phyloP scores from a whole-genome alignment of 352 stramenopile genomes.

The Phytophthora rubi region DNA sequence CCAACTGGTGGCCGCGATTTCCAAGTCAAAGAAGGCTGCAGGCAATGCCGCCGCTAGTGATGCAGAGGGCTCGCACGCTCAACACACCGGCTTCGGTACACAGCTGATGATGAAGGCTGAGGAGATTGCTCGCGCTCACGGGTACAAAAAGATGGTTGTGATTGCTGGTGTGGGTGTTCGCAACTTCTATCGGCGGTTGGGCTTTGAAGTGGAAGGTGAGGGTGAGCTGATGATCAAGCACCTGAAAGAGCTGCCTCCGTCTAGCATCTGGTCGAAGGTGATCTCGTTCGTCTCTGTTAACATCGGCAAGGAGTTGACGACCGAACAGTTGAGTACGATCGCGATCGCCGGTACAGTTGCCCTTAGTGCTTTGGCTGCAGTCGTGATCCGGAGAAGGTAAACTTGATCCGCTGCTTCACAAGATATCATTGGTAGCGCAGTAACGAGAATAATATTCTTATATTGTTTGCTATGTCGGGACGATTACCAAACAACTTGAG shows the following conservation, averaged over 20 bases:
- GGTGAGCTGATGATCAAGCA: constrained; percentile 91
- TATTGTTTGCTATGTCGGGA: not conserved
- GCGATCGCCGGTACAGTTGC: constrained; percentile 15
- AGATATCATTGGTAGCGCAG: not conserved
- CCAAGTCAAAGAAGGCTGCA: constrained; percentile 46
- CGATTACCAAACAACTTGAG: no score
- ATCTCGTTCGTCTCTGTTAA: constrained; percentile 14
- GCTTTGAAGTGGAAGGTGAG: constrained; percentile 88
- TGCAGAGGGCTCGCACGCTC: constrained; percentile 59
- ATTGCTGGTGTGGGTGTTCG: constrained; percentile 92
- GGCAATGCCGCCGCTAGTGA: constrained; percentile 20
- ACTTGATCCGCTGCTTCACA: not conserved
- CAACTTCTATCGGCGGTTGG: constrained; percentile 91
- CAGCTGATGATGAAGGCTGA: constrained; percentile 87
- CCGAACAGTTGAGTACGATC: constrained; percentile 4
- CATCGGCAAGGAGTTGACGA: constrained; percentile 13
- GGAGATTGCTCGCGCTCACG: constrained; percentile 71
- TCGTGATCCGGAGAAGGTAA: constrained; percentile 29
- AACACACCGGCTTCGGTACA: constrained; percentile 91
- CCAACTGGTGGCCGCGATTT: constrained; percentile 73
- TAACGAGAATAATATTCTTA: not conserved
- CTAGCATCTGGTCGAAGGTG: constrained; percentile 26
- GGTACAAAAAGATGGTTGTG: constrained; percentile 85
- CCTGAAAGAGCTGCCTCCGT: constrained; percentile 32
- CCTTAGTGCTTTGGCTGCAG: constrained; percentile 17